Conservation (phyloP, 2,329 filamentous ascomycete genomes). For the Pseudogymnoascus sp. region DNA sequence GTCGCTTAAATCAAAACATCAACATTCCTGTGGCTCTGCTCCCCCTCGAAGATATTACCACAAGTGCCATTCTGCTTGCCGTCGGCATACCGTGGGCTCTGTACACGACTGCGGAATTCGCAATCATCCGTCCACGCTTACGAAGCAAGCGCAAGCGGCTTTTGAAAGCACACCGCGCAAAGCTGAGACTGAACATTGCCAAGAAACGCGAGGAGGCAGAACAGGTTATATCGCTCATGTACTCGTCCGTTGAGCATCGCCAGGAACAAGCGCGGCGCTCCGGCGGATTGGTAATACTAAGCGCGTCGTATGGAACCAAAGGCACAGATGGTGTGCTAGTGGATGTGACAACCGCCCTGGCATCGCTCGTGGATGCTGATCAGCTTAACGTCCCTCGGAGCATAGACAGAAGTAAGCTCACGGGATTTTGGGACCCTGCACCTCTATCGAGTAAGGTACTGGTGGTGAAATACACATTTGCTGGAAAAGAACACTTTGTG, state of each 20-base stretch:
- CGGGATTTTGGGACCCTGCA: slow-evolving; percentile 38
- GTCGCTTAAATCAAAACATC: slow-evolving; percentile 34
- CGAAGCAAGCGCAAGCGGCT: slow-evolving; percentile 30
- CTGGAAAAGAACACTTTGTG: slow-evolving; percentile 31
- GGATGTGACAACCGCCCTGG: slow-evolving; percentile 38
- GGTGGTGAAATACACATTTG: slow-evolving; percentile 36
- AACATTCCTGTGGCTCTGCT: slow-evolving; percentile 34
- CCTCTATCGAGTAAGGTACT: slow-evolving; percentile 34
- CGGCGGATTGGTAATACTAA: slow-evolving; percentile 33
- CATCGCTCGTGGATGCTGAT: slow-evolving; percentile 35
- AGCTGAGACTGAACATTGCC: slow-evolving; percentile 31
- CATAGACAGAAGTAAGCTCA: slow-evolving; percentile 34
- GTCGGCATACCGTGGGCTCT: slow-evolving; percentile 33
- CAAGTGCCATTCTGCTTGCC: slow-evolving; percentile 30
- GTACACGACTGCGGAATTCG: slow-evolving; percentile 36
- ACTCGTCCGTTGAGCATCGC: slow-evolving; percentile 32
- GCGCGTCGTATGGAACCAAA: slow-evolving; percentile 33
- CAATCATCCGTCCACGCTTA: slow-evolving; percentile 33
- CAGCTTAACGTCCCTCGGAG: slow-evolving; percentile 33
- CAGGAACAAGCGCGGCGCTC: slow-evolving; percentile 31
- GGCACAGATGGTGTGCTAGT: slow-evolving; percentile 20
- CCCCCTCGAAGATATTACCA: slow-evolving; percentile 28
- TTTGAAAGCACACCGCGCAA: slow-evolving; percentile 31
- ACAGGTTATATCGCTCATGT: slow-evolving; percentile 35
- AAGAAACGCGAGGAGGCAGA: slow-evolving; percentile 32